Evolutionary conservation across 768 basidiomycete species (phyloP).

Genomic region (Lentinus brumalis): DNA sequence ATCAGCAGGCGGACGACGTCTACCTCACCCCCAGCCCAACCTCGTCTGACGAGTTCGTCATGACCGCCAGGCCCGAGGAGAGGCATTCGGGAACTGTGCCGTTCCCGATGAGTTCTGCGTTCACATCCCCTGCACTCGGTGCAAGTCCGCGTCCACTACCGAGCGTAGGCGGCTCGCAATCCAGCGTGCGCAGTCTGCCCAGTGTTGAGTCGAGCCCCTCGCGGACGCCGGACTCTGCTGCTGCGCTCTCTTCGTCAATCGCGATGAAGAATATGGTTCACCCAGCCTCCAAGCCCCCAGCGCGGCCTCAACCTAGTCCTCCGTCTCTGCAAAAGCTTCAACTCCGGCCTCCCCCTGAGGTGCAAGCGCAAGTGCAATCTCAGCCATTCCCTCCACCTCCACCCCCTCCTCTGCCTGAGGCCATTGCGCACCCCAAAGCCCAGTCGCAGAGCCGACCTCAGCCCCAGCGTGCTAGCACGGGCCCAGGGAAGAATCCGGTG

Average conservation of each 20-base stretch:
- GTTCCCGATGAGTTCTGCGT: slow-evolving; percentile 14
- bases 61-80: background rate
- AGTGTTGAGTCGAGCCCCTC: slow-evolving; percentile 3
- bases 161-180: slow-evolving; percentile 10
- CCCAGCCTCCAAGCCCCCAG: background rate
- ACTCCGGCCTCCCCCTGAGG: background rate
- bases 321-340: background rate
- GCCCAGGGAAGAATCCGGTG: slow-evolving; percentile 2
- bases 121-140: slow-evolving; percentile 7
- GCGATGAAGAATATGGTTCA: background rate
- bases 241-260: slow-evolving; percentile 8
- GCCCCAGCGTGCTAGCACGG: background rate
- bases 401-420: too few species aligned
- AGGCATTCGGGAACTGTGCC: slow-evolving; percentile 7
- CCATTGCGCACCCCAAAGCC: too few species aligned
- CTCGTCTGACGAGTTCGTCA: slow-evolving; percentile 17
- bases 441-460: too few species aligned
- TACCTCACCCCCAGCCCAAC: slow-evolving; percentile 5
- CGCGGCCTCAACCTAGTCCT: background rate
- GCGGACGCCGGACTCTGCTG: slow-evolving; percentile 13
- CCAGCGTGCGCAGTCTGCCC: slow-evolving; percentile 12
- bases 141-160: slow-evolving; percentile 15
- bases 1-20: slow-evolving; percentile 2
- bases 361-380: background rate
- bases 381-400: too few species aligned